A percentile compares a stretch with the other conserved stretches of the same genome.
phyloP scores from a whole-genome alignment of 192 early-diverging fungal genomes.

The Coemansia nantahalensis region DNA sequence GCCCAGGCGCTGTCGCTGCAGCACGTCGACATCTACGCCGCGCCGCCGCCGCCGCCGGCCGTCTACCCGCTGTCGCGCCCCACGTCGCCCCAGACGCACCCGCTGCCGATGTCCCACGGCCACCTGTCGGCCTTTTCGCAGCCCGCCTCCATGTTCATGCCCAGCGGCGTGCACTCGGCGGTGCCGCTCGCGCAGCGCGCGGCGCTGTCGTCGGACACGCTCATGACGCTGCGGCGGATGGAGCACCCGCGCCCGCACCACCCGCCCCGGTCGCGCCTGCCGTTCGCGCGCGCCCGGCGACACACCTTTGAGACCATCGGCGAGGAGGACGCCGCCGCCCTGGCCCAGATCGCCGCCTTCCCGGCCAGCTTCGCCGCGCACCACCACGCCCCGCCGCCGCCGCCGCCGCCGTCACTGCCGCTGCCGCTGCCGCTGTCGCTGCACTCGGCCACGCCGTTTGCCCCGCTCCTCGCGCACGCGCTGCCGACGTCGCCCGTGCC shows the following conservation, averaged over 20 bases:
- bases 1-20: conserved; percentile 48
- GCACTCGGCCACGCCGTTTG: not conserved
- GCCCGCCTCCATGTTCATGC: conserved; percentile 1
- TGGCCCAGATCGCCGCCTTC: conserved; percentile 35
- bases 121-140: conserved; percentile 1
- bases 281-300: conserved; percentile 15
- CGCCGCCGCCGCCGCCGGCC: conserved; percentile 10
- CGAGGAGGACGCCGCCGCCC: conserved; percentile 35
- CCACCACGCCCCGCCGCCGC: no score
- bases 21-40: conserved; percentile 25
- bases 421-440: no score
- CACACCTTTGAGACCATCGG: conserved; percentile 49
- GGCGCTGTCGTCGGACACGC: conserved; percentile 19
- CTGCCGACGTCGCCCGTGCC: not conserved
- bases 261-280: conserved; percentile 5
- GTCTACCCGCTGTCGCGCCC: conserved; percentile 1
- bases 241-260: conserved; percentile 1
- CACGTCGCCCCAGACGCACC: not conserved
- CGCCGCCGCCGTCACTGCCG: no score
- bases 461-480: not conserved
- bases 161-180: not conserved
- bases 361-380: no score
- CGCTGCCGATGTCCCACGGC: conserved; percentile 10
- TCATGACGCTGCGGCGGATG: conserved; percentile 15
- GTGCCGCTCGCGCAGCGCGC: conserved; percentile 14